phyloP scores from a whole-genome alignment of 2,329 filamentous ascomycete species.

The Aphanocladium album region DNA sequence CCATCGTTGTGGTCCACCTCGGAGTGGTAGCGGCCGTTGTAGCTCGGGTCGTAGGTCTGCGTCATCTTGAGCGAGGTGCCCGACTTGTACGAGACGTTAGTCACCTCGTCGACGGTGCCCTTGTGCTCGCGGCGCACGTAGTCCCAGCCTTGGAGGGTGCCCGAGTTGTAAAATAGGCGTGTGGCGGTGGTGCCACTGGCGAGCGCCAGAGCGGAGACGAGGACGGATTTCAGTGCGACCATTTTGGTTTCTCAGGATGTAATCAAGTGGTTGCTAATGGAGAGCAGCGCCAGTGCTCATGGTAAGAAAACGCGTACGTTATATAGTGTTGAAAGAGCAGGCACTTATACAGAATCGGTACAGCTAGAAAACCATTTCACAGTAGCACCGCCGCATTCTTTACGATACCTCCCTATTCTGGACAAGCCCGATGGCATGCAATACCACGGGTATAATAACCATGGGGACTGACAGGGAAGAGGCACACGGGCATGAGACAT shows the following conservation, averaged over 20 bases:
- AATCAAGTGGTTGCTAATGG: slow-evolving; percentile 9
- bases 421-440: background rate
- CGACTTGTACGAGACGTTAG: slow-evolving; percentile 34
- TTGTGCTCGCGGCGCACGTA: slow-evolving; percentile 33
- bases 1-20: slow-evolving; percentile 39
- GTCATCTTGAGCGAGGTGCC: slow-evolving; percentile 40
- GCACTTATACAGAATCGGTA: background rate
- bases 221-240: slow-evolving; percentile 11
- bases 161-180: slow-evolving; percentile 37
- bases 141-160: slow-evolving; percentile 38
- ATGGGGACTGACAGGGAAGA: background rate
- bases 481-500: background rate
- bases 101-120: slow-evolving; percentile 37
- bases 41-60: slow-evolving; percentile 37
- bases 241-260: background rate
- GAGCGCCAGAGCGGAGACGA: slow-evolving; percentile 19
- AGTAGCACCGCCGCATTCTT: background rate
- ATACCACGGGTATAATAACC: background rate
- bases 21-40: slow-evolving; percentile 43
- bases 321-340: background rate
- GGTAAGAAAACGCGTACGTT: too few relatives aligned
- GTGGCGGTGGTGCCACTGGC: slow-evolving; percentile 26
- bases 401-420: background rate
- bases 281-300: too few relatives aligned
- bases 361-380: background rate